Base-by-base conservation (phyloP, 352 stramenopile species). In the Phytophthora ramorum region DNA sequence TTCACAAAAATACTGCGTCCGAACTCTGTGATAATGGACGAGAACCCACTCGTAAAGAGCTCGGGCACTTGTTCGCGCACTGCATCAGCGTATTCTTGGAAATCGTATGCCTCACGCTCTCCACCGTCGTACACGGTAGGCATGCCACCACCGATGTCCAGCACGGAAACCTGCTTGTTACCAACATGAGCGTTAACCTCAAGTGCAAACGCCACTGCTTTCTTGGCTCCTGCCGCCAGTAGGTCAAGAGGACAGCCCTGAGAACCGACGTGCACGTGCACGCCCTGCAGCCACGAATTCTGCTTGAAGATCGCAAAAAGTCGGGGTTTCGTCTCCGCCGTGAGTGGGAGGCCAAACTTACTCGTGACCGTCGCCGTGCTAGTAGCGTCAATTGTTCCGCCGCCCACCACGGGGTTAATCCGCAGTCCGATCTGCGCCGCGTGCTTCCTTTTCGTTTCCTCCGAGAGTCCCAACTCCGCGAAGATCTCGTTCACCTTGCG, bases 71-170 rank as follows among this genome's bases (percentile, higher is more conserved):
- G 71, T 3, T 71, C 44, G n/a, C 73, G 78, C 16, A 98, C 66
- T 0, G 71, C 71, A 32, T 79, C 70, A 9, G 84, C 81, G 72
- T 98, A 98, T 26, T 90, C 79, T 2, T 79, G 58, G 52, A 97
- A 98, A 46, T 85, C 78, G 44, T 95, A 87, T 0, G 89, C 84
- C 51, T 90, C 85, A 1, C 72, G 37, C 9, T 71, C 71, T 34
- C 87, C 81, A 12, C 86, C 89, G 45, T 92, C 78, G 62, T 97
- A 98, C 43, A 97, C 85, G 0, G 88, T 96, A 0, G 89, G 84
- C 63, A 98, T 72, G 6, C 94, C 94, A 34, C 93, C 94, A n/a
- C 94, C 93, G 66, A 98, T 97, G 66, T 98, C 92, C 24, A 98
- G 65, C 30, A 91, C 77, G 16, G 61, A 46, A 34, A 98, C 81